Evolutionary conservation across 768 basidiomycete species (phyloP).

Genomic region (Strobilomyces echinocephalus): DNA sequence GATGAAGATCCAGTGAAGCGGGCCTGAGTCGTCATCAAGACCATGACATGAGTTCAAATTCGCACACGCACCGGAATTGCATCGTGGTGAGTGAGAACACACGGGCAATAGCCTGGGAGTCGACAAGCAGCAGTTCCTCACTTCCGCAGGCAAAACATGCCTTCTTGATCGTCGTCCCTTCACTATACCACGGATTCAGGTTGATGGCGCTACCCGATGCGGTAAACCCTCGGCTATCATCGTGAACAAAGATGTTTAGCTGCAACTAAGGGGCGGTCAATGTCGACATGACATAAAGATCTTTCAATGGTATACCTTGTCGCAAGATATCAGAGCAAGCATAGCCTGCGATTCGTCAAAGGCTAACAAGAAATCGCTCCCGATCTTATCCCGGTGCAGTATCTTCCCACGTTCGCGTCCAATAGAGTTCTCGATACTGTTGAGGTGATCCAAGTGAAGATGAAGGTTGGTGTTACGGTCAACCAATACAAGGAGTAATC

Average conservation of each 20-base stretch:
- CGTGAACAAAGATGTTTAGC: conserved; percentile 46
- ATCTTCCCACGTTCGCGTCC: conserved; percentile 28
- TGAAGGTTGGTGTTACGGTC: conserved; percentile 30
- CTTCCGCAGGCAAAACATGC: conserved; percentile 44
- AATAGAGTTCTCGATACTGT: conserved; percentile 34
- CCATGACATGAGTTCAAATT: not conserved
- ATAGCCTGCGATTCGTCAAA: conserved; percentile 51
- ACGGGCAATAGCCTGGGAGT: conserved; percentile 39
- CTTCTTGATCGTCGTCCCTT: conserved; percentile 31
- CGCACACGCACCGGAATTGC: conserved; percentile 44
- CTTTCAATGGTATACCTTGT: conserved; percentile 32
- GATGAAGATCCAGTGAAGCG: conserved; percentile 39
- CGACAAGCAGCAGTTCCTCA: conserved; percentile 52
- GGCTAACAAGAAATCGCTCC: conserved; percentile 40
- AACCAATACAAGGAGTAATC: conserved; percentile 38
- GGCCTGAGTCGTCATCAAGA: conserved; percentile 31
- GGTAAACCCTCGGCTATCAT: conserved; percentile 42
- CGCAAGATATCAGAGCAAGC: conserved; percentile 41
- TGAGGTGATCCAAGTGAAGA: conserved; percentile 36
- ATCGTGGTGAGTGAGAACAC: conserved; percentile 52
- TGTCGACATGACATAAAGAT: not conserved
- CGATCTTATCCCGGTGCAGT: conserved; percentile 44
- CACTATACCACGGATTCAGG: conserved; percentile 44
- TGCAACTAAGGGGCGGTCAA: conserved; percentile 27
- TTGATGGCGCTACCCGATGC: conserved; percentile 40